phyloP scores from a whole-genome alignment of 208 protist genomes.

The Crithidia brevicula region DNA sequence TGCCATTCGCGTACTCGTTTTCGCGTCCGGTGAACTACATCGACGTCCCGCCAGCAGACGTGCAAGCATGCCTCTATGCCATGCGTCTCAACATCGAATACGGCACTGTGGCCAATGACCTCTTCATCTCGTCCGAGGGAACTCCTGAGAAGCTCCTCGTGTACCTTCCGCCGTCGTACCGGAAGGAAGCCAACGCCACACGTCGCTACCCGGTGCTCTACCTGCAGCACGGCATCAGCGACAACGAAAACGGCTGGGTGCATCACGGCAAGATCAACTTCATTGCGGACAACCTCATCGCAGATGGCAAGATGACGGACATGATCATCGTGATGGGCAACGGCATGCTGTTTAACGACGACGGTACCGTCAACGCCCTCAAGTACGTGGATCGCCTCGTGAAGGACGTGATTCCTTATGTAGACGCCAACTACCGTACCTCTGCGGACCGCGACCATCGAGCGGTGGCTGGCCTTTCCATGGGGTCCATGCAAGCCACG shows the following conservation, averaged over 20 bases:
- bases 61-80: background rate
- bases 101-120: conserved; percentile 23
- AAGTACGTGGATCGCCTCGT: conserved; percentile 27
- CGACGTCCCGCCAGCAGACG: conserved; percentile 24
- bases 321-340: conserved; percentile 38
- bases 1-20: conserved; percentile 37
- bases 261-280: conserved; percentile 41
- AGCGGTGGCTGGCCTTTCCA: conserved; percentile 40
- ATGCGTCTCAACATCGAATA: conserved; percentile 2
- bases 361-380: conserved; percentile 7
- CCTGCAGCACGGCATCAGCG: conserved; percentile 35
- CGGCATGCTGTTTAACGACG: conserved; percentile 21
- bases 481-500: conserved; percentile 35
- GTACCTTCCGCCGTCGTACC: conserved; percentile 31
- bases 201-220: conserved; percentile 30
- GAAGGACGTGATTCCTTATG: conserved; percentile 37
- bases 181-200: conserved; percentile 4
- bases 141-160: conserved; percentile 17
- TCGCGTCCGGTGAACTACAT: conserved; percentile 33
- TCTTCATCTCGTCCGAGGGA: conserved; percentile 21
- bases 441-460: conserved; percentile 24
- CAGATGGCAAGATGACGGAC: conserved; percentile 17
- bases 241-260: conserved; percentile 42
- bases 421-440: conserved; percentile 38
- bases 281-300: conserved; percentile 49